Conservation (phyloP, 2,329 filamentous ascomycete genomes). For the Trichophyton simii region DNA sequence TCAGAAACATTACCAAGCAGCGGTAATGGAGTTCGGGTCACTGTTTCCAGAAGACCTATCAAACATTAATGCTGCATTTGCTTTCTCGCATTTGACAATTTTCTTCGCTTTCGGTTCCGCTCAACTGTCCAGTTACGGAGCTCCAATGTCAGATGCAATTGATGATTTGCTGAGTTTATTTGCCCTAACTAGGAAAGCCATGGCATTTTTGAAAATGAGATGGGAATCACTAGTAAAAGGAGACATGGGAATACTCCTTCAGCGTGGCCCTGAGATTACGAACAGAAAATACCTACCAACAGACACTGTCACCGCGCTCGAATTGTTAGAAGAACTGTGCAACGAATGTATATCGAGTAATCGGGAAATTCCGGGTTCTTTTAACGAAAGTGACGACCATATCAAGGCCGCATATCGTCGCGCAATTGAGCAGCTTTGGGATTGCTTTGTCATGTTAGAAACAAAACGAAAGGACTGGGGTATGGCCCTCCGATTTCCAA, state of each 20-base stretch:
- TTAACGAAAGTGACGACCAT: not conserved
- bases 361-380: not conserved
- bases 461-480: conserved; percentile 12
- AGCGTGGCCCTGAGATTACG: conserved; percentile 11
- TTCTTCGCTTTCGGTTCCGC: conserved; percentile 14
- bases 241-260: conserved; percentile 10
- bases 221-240: conserved; percentile 9
- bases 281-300: conserved; percentile 10
- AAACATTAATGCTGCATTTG: conserved; percentile 12
- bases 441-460: conserved; percentile 13
- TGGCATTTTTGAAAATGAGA: conserved; percentile 6
- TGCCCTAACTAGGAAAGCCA: conserved; percentile 8
- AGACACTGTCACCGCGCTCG: conserved; percentile 7
- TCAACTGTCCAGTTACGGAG: conserved; percentile 1
- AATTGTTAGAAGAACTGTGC: conserved; percentile 11
- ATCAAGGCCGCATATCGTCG: not conserved
- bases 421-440: conserved; percentile 11
- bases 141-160: conserved; percentile 7
- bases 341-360: not conserved
- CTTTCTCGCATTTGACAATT: conserved; percentile 11
- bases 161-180: conserved; percentile 11
- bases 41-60: conserved; percentile 3
- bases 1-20: conserved; percentile 10
- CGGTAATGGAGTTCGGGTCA: conserved; percentile 7
- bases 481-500: conserved; percentile 12